Percentiles rank a stretch among this genome's conserved stretches.
Evolutionary conservation across 352 stramenopile genomes (phyloP).

Genomic region (Phytophthora chlamydospora): DNA sequence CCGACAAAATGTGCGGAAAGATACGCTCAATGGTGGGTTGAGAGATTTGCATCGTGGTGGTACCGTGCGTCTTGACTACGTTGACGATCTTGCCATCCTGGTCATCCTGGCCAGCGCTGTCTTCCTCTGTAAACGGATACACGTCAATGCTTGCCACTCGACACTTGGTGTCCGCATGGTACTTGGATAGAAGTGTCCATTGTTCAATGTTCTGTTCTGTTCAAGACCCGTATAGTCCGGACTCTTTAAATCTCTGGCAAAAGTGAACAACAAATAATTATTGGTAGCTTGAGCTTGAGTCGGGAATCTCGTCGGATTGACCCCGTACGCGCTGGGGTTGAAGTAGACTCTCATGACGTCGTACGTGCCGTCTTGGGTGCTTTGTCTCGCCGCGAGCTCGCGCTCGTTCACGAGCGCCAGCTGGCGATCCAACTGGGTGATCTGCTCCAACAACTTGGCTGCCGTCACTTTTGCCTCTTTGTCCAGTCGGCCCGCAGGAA

Average conservation of each 20-base stretch:
- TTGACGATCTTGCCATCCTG: slow-evolving; percentile 17
- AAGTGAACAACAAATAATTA: slow-evolving; percentile 29
- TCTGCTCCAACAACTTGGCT: slow-evolving; percentile 1
- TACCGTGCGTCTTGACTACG: slow-evolving; percentile 36
- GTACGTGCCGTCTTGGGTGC: slow-evolving; percentile 32
- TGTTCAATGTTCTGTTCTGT: too few relatives aligned
- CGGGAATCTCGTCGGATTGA: slow-evolving; percentile 9
- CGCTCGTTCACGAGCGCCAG: slow-evolving; percentile 2
- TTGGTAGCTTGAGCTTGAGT: slow-evolving; percentile 6
- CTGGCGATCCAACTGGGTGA: slow-evolving; percentile 4
- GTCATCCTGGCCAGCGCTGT: slow-evolving; percentile 3
- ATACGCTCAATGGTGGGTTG: slow-evolving; percentile 41
- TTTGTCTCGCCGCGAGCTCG: slow-evolving; percentile 13
- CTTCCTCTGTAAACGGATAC: slow-evolving; percentile 1
- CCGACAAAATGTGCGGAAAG: slow-evolving; percentile 50
- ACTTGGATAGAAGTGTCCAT: too few relatives aligned
- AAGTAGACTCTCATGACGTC: slow-evolving; percentile 42
- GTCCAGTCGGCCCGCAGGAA: slow-evolving; percentile 4
- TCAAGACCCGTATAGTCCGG: slow-evolving; percentile 42
- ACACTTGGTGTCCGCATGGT: slow-evolving; percentile 34
- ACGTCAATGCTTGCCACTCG: slow-evolving; percentile 18
- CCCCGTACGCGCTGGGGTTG: slow-evolving; percentile 27
- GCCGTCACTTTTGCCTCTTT: neutral
- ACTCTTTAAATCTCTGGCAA: slow-evolving; percentile 37
- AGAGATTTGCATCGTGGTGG: slow-evolving; percentile 44